Base-by-base conservation (phyloP, 2,329 filamentous ascomycete species). In the Cladophialophora psammophila region DNA sequence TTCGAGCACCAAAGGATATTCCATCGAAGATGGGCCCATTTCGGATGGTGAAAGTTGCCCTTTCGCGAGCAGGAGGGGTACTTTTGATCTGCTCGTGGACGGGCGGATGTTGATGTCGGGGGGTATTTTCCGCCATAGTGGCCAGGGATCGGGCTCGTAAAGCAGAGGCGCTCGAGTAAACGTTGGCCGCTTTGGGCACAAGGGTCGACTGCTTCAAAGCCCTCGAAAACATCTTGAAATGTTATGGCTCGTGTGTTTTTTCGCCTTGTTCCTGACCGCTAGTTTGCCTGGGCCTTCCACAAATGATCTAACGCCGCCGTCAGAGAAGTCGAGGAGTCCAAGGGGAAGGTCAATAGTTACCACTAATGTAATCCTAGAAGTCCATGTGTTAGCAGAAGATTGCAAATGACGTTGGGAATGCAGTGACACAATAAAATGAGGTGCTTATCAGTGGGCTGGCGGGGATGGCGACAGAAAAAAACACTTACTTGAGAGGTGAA, bases 21-120 rank as follows among this genome's bases (percentile, higher is more conserved):
- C 95, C 95, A 75, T 93, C 92, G 85, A 97, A 98, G 77, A 98
- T 90, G 53, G 95, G 95, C 69, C 95, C 95, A 83, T 97, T 93
- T 82, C 91, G 91, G 80, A 99, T 96, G 71, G 94, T 98, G 77
- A 99, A 92, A 66, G 95, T 98, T 71, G 95, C 95, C 75, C 92
- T 87, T 75, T 93, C 90, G 75, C 87, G 87, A 54, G 88, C 87
- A 69, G 88, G 88, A 67, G 90, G 88, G 71, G 90, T 93, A 69
- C 87, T 85, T 53, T 65, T 54, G 64, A 60, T 54, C 72, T 84
- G 84, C 71, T 84, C 80, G 68, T 65, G 65, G 20, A 70, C 38
- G n/a, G 67, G 69, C n/a, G 65, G 56, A 9, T 65, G 54, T 64
- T 68, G 64, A 40, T 69, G 59, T 70, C 84, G 81, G 40, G 82